Evolutionary conservation across 371 early-diverging fungal genomes (phyloP).

Genomic region (Neoconidiobolus thromboides): DNA sequence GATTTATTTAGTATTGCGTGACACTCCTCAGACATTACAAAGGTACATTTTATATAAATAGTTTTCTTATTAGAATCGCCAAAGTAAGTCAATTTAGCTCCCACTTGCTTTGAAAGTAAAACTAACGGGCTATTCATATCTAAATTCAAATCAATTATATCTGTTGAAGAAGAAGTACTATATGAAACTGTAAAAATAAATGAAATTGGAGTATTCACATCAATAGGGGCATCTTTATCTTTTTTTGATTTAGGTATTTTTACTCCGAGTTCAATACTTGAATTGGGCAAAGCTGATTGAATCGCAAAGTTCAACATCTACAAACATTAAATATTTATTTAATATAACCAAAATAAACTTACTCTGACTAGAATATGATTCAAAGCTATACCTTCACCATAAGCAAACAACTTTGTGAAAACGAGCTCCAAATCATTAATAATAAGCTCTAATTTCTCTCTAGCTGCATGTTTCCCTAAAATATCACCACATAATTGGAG

Average conservation of each 20-base stretch:
- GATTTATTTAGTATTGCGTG: neutral
- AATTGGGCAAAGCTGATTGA: neutral
- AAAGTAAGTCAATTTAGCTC: neutral
- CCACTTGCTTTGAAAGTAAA: neutral
- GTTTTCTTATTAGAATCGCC: neutral
- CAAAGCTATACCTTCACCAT: neutral
- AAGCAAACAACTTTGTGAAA: neutral
- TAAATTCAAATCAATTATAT: neutral
- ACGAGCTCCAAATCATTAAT: slow-evolving; percentile 4
- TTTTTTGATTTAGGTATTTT: neutral
- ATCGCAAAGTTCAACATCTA: neutral
- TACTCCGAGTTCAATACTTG: slow-evolving; percentile 2
- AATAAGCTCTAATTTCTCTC: neutral
- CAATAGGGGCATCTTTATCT: neutral
- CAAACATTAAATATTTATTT: neutral
- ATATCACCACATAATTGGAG: slow-evolving; percentile 1
- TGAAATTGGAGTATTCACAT: neutral
- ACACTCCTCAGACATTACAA: neutral
- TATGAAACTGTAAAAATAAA: slow-evolving; percentile 1
- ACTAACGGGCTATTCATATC: neutral
- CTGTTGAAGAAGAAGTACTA: neutral
- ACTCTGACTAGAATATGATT: slow-evolving; percentile 2
- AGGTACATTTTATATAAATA: slow-evolving; percentile 1
- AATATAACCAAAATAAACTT: neutral
- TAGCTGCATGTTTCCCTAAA: neutral